Conservation (phyloP, 2,329 filamentous ascomycete species). For the Corynespora cassiicola region DNA sequence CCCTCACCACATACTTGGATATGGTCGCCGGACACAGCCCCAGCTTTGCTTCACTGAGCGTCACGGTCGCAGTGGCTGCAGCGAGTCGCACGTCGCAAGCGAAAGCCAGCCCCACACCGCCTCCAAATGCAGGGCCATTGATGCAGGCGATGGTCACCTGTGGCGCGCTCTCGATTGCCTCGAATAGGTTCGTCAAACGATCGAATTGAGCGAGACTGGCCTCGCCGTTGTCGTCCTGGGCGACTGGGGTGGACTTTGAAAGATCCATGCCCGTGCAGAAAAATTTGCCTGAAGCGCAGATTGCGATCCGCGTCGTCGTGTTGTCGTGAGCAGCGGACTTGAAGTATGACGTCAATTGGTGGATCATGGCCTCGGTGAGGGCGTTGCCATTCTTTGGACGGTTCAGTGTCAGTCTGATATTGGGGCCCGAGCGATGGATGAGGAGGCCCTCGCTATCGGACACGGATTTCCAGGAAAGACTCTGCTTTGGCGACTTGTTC, state of each 20-base stretch:
- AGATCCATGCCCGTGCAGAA: slow-evolving; percentile 54
- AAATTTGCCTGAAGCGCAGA: slow-evolving; percentile 46
- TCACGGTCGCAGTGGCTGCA: slow-evolving; percentile 23
- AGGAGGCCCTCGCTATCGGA: slow-evolving; percentile 28
- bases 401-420: slow-evolving; percentile 40
- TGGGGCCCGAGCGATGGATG: slow-evolving; percentile 38
- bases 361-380: slow-evolving; percentile 46
- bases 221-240: not conserved
- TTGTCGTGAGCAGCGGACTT: slow-evolving; percentile 23
- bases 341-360: slow-evolving; percentile 37
- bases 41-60: slow-evolving; percentile 50
- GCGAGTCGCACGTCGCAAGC: slow-evolving; percentile 49
- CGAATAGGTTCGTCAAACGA: slow-evolving; percentile 37
- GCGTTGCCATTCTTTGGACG: slow-evolving; percentile 49
- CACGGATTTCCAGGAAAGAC: slow-evolving; percentile 20
- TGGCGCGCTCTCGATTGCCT: slow-evolving; percentile 47
- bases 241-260: slow-evolving; percentile 24
- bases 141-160: slow-evolving; percentile 52
- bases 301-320: slow-evolving; percentile 42
- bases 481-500: not conserved
- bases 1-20: slow-evolving; percentile 49
- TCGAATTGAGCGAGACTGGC: slow-evolving; percentile 9
- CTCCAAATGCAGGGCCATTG: slow-evolving; percentile 53
- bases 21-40: slow-evolving; percentile 49
- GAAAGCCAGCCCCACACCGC: slow-evolving; percentile 53